phyloP scores from a whole-genome alignment of 176 grass and related monocot species.

The Musa schizocarpa region DNA sequence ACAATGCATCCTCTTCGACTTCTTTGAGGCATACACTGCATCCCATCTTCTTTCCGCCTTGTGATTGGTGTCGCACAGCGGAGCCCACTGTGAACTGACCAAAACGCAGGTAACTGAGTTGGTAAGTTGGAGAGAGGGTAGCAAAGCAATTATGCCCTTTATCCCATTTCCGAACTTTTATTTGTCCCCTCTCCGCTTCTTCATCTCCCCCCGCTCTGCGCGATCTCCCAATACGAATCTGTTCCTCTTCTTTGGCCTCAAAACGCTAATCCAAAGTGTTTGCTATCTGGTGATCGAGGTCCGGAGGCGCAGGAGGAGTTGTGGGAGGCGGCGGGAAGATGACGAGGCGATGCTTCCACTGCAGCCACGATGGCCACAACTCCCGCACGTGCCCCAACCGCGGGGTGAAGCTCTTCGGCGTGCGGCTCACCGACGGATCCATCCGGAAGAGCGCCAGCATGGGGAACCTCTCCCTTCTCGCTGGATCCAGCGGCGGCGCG shows the following conservation, averaged over 20 bases:
- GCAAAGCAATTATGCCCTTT: neutral
- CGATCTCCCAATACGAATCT: neutral
- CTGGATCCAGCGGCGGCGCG: slow-evolving; percentile 67
- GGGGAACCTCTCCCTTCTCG: slow-evolving; percentile 14
- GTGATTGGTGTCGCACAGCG: neutral
- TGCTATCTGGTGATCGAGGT: neutral
- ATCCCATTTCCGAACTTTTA: neutral
- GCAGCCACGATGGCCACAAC: slow-evolving; percentile 99
- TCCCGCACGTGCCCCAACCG: slow-evolving; percentile 96
- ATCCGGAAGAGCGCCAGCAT: slow-evolving; percentile 99
- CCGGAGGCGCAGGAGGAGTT: slow-evolving; percentile 1
- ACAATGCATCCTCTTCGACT: neutral
- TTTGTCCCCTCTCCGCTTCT: neutral
- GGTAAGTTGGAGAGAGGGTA: neutral
- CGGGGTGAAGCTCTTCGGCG: slow-evolving; percentile 95
- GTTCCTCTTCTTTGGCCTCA: neutral
- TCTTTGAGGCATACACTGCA: neutral
- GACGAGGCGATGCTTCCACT: slow-evolving; percentile 97
- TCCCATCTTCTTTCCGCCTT: neutral
- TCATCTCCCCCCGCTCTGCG: neutral
- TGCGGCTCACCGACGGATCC: slow-evolving; percentile 82
- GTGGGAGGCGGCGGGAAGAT: slow-evolving; percentile 30
- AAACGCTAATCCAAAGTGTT: neutral
- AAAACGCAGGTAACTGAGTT: neutral
- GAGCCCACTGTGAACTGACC: neutral